These are phyloP conservation scores for Salix suchowensis DNA, from an alignment of 345 rosid species.

Conservation along the genomic window DNA sequence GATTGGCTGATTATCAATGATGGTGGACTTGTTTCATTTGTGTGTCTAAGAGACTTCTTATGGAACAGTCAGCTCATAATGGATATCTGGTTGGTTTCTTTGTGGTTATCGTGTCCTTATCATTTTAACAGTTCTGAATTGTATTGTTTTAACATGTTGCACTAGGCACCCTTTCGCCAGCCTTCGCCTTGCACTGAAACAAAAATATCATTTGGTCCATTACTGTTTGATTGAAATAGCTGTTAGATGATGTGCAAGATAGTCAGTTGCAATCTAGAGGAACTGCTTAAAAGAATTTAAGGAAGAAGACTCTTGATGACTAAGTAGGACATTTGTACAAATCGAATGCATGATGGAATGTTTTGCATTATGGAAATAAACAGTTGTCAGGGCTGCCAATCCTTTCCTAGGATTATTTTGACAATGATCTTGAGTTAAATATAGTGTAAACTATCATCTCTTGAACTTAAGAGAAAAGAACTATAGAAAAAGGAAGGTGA, in stretches of 20 bases:
- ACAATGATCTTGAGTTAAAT: no score
- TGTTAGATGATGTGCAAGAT: neutral
- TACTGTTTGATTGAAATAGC: neutral
- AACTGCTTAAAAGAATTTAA: neutral
- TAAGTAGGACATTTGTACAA: no score
- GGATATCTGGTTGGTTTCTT: neutral
- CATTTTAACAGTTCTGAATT: neutral
- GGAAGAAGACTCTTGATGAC: neutral
- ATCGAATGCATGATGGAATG: no score
- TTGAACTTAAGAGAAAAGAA: no score
- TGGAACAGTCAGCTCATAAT: neutral
- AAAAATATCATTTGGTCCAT: neutral
- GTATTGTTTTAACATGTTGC: neutral
- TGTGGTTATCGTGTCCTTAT: neutral
- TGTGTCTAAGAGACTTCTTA: neutral
- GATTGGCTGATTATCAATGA: neutral
- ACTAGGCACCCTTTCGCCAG: neutral
- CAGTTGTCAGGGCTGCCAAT: no score
- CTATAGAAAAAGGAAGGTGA: no score
- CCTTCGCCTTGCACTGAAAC: neutral
- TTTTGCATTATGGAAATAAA: no score
- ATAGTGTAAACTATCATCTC: no score
- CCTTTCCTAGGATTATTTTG: no score
- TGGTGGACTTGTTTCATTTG: neutral
- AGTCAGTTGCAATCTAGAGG: neutral